These are phyloP conservation scores for Calocera cornea DNA, from an alignment of 768 basidiomycete genomes.

Conservation along the genomic window DNA sequence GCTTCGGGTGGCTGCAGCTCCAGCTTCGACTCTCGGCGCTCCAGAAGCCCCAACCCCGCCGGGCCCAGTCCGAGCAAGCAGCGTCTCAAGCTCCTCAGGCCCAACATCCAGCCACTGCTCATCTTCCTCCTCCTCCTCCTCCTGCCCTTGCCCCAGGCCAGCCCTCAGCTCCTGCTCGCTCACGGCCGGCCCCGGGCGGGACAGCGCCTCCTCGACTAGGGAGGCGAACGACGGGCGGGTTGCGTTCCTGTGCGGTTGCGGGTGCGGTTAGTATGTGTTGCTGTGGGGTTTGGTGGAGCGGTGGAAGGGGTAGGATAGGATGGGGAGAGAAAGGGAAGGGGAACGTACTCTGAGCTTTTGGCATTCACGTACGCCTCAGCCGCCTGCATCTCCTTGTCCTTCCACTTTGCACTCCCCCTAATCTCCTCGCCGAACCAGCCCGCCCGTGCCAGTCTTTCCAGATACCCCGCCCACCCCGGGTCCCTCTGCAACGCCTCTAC, in stretches of 20 bases:
- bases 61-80: constrained; percentile 44
- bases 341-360: constrained; percentile 57
- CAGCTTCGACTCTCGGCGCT: constrained; percentile 6
- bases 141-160: constrained; percentile 21
- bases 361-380: constrained; percentile 48
- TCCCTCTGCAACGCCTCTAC: constrained; percentile 55
- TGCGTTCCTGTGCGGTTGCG: constrained; percentile 40
- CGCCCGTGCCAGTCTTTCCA: constrained; percentile 45
- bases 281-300: no score
- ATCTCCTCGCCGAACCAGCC: constrained; percentile 71
- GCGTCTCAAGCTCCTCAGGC: constrained; percentile 57
- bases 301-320: no score
- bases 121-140: constrained; percentile 61
- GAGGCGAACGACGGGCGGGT: constrained; percentile 64
- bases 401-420: constrained; percentile 69
- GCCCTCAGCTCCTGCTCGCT: constrained; percentile 11
- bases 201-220: constrained; percentile 52
- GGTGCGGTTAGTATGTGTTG: no score
- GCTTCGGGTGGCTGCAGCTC: no score
- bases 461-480: constrained; percentile 55
- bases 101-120: constrained; percentile 84
- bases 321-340: no score
- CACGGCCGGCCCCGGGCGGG: constrained; percentile 28
- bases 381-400: constrained; percentile 55
- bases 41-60: constrained; percentile 5